phyloP scores from a whole-genome alignment of 257 asterid species.

The Cinchona pubescens region DNA sequence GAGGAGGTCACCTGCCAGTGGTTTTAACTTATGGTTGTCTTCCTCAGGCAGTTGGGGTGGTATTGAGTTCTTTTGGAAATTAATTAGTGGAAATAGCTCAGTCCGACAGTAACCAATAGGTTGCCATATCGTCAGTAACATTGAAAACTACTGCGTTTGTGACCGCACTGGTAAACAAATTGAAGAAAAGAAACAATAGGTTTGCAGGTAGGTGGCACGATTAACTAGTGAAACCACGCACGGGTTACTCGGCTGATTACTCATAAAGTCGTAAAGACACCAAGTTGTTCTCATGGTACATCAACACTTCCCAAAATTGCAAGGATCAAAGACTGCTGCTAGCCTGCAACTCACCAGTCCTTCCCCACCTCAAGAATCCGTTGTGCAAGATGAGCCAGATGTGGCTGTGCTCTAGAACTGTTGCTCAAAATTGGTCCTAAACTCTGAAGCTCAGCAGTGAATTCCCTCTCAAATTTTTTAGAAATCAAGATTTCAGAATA shows the following conservation, averaged over 20 bases:
- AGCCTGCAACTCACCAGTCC: conserved; percentile 30
- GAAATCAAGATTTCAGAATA: conserved; percentile 18
- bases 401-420: conserved; percentile 86
- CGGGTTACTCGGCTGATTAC: not conserved
- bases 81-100: too few relatives aligned
- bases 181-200: not conserved
- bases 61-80: too few relatives aligned
- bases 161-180: too few relatives aligned
- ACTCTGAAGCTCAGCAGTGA: conserved; percentile 67
- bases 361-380: conserved; percentile 97
- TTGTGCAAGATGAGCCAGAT: conserved; percentile 94
- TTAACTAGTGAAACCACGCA: not conserved
- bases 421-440: conserved; percentile 90
- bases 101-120: too few relatives aligned
- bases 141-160: too few relatives aligned
- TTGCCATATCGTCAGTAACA: too few relatives aligned
- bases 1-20: too few relatives aligned
- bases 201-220: not conserved
- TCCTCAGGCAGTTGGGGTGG: too few relatives aligned
- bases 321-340: not conserved
- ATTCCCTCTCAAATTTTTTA: conserved; percentile 90
- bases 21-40: too few relatives aligned
- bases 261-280: too few relatives aligned
- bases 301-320: not conserved
- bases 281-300: not conserved